These are phyloP conservation scores for Mycogone perniciosa DNA, from an alignment of 2,329 filamentous ascomycete species.

Conservation along the genomic window DNA sequence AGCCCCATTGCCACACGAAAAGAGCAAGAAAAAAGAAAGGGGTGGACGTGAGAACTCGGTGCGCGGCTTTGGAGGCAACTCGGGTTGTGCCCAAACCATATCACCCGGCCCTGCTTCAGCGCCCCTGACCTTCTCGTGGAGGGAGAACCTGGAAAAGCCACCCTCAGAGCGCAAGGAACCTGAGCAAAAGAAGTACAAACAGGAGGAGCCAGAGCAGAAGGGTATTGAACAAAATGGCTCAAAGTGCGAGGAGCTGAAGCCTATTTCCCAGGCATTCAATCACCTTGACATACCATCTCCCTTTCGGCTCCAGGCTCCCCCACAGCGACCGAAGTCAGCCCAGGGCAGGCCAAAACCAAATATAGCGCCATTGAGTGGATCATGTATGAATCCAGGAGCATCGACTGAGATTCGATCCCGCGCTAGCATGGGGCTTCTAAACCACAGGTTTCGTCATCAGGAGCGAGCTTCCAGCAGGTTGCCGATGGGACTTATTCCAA, in stretches of 20 bases:
- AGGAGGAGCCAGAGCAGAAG: constrained; percentile 2
- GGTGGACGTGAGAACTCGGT: constrained; percentile 24
- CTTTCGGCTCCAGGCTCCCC: constrained; percentile 14
- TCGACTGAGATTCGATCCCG: constrained; percentile 36
- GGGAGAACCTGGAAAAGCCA: constrained; percentile 34
- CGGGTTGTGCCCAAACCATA: constrained; percentile 37
- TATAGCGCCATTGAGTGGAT: constrained; percentile 13
- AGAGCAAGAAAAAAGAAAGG: constrained; percentile 36
- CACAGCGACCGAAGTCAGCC: constrained; percentile 9
- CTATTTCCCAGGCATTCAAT: constrained; percentile 1
- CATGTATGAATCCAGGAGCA: constrained; percentile 32
- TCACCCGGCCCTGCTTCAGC: constrained; percentile 62
- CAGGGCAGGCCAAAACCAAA: constrained; percentile 12
- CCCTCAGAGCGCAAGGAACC: constrained; percentile 1
- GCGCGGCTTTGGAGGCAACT: background rate
- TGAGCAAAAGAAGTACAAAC: constrained; percentile 7
- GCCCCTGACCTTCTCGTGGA: constrained; percentile 57
- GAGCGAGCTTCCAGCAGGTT: constrained; percentile 16
- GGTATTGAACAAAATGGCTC: background rate
- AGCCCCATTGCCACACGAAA: constrained; percentile 52
- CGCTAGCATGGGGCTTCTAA: constrained; percentile 38
- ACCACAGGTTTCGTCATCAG: constrained; percentile 17
- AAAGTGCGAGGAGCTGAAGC: background rate
- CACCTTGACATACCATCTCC: constrained; percentile 9
- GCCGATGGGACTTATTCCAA: constrained; percentile 16